Base-by-base conservation (phyloP, 2,329 filamentous ascomycete genomes). In the Claviceps fusiformis region DNA sequence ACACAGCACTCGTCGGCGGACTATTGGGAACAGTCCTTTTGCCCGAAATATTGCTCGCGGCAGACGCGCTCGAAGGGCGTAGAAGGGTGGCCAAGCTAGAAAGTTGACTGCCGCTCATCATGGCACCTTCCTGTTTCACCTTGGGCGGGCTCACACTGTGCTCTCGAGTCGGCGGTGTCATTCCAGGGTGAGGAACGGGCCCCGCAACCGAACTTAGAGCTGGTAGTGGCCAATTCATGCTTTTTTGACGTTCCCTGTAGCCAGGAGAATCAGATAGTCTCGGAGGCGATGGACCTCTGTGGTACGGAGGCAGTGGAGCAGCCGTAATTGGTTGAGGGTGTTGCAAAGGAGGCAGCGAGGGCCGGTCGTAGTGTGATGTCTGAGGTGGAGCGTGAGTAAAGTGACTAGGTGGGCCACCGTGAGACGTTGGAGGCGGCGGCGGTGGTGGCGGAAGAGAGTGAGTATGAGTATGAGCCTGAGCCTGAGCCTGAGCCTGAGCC, bases 21-120 rank as follows among this genome's bases (percentile, higher is more conserved):
- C 66, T 71, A 60, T 75, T 79, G 59, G 65, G 64, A 8, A 70
- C 72, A 61, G 74, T 74, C 59, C 67, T 67, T 50, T 60, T 71
- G 62, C 63, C 71, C 48, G 59, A 71, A 71, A 66, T 56, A 74
- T 75, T 10, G 70, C 72, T 60, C 15, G 70, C 75, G 57, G 65
- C 71, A 39, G 72, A 71, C 64, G 75, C 76, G 51, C 74, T 75
- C 1, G 73, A 73, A 2, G 79, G 73, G 62, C 81, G 77, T n/a
- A 78, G 67, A 9, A 80, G 68, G 17, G 73, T 72, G 8, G 76
- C 75, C 6, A 80, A 62, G 62, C 72, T 77, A 3, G 75, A 71
- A 67, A 70, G 76, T 64, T 72, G 62, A 15, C 59, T 57, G 44
- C 56, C 57, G 35, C 55, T 59, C 10, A 58, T 41, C 44, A 60